Base-by-base conservation (phyloP, 2,329 filamentous ascomycete species). In the Cercospora sojina region DNA sequence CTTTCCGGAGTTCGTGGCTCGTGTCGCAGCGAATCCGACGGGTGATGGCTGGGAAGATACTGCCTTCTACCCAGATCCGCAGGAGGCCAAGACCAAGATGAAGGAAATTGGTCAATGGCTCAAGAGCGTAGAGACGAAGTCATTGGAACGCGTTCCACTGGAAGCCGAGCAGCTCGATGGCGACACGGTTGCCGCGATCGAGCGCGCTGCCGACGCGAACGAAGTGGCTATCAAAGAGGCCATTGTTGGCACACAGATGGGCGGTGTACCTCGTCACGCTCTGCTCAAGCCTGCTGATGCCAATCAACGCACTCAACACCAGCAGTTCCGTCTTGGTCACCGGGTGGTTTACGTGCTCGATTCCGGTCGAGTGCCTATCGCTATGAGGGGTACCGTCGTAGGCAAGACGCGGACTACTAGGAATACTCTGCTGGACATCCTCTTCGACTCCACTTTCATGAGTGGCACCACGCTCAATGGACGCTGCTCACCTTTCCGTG, bases 91-190 rank as follows among this genome's bases (percentile, higher is more conserved):
- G 59, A 80, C 86, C 57, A 92, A 92, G 76, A 90, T 99, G 76
- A 97, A 97, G 81, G 95, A 98, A 77, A 97, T 99, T 69, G 91
- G 88, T 27, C 87, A 89, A 35, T 99, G 94, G 94, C 84, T 99
- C 59, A 99, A 98, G 82, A 88, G 88, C 49, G 87, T 96, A 56
- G 91, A 97, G 78, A 91, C 91, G 0, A 96, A 92, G 84, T 91
- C 90, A 71, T 96, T 99, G 72, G 94, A 98, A 79, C 90, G 90
- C 70, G 95, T 99, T n/a, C 94, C 95, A 23, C 86, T 99, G 13
- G 95, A 99, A 74, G 95, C 95, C 1, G 92, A 97, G 77, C 96
- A 99, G 78, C 88, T 99, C 4, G 95, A 99, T 78, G 97, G 93
- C 0, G 90, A 93, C 67, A 87, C 93, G 13, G 95, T 98, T 69